A percentile compares a stretch with the other conserved stretches of the same genome.
Evolutionary conservation across 1,139 yeast species (phyloP).

Genomic region (Protomyces pachydermus): DNA sequence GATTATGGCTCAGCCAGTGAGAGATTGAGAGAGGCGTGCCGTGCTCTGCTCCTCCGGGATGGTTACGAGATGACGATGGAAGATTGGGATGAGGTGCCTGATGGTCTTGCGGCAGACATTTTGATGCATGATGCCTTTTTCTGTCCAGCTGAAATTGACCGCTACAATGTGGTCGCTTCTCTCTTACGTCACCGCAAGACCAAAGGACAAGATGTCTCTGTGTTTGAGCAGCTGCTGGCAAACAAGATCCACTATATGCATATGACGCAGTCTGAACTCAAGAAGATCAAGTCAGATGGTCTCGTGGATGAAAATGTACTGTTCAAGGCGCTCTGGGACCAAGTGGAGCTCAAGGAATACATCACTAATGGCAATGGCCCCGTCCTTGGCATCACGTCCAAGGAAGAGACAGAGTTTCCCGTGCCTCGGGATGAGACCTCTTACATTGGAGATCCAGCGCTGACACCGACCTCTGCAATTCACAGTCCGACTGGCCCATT

Average conservation of each 20-base stretch:
- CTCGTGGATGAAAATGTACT: conserved; percentile 10
- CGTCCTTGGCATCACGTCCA: conserved; percentile 3
- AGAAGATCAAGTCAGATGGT: conserved; percentile 8
- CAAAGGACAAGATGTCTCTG: conserved; percentile 27
- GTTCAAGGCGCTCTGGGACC: conserved; percentile 21
- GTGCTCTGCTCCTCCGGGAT: conserved; percentile 46
- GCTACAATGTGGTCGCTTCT: conserved; percentile 46
- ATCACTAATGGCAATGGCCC: conserved; percentile 1
- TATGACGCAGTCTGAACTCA: conserved; percentile 37
- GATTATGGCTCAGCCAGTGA: conserved; percentile 48
- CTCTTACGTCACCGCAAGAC: conserved; percentile 40
- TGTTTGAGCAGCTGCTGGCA: conserved; percentile 41
- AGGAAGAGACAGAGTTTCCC: conserved; percentile 10
- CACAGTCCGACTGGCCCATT: not conserved
- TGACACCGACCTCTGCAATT: conserved; percentile 9
- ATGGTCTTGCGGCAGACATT: conserved; percentile 44
- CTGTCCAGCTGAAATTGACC: conserved; percentile 52
- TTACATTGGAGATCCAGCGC: conserved; percentile 17
- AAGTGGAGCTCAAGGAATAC: conserved; percentile 18
- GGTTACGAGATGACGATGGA: conserved; percentile 47
- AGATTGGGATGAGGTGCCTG: conserved; percentile 49
- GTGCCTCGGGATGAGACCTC: conserved; percentile 21
- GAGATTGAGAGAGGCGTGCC: conserved; percentile 46
- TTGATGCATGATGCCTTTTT: conserved; percentile 49
- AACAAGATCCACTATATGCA: conserved; percentile 47